These are phyloP conservation scores for Halophytophthora polymorphica DNA, from an alignment of 352 stramenopile genomes.

Conservation along the genomic window DNA sequence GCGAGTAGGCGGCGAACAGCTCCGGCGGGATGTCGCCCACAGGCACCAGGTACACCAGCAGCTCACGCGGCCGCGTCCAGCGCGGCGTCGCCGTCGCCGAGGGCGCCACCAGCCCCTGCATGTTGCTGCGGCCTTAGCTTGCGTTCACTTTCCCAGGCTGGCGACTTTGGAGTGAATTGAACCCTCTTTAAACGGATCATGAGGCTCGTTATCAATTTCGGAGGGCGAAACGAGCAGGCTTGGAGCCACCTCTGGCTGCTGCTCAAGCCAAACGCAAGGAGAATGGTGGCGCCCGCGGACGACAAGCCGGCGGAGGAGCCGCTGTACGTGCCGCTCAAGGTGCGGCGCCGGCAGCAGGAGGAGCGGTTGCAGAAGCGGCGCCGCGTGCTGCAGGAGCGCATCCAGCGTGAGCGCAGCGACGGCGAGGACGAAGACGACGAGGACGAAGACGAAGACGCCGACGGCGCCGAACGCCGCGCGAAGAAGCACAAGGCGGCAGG, in stretches of 20 bases:
- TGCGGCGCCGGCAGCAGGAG: constrained; percentile 66
- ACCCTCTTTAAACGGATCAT: no score
- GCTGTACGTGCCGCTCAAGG: constrained; percentile 82
- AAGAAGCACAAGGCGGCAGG: no score
- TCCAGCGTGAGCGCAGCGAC: constrained; percentile 40
- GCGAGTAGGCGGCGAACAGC: constrained; percentile 55
- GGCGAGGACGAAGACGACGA: no score
- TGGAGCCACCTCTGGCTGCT: background rate
- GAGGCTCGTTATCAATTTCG: no score
- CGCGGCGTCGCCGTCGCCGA: constrained; percentile 22
- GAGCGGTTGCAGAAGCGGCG: constrained; percentile 56
- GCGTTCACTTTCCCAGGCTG: no score
- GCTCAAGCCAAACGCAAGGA: background rate
- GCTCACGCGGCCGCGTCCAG: constrained; percentile 65
- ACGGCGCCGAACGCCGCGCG: constrained; percentile 32
- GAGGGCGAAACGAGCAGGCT: no score
- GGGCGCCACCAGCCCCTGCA: constrained; percentile 32
- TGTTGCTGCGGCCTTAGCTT: no score
- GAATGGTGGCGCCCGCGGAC: constrained; percentile 4
- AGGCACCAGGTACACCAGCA: constrained; percentile 82
- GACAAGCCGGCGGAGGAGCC: constrained; percentile 23
- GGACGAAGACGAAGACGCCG: constrained; percentile 33
- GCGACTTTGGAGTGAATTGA: no score
- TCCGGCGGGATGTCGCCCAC: constrained; percentile 63
- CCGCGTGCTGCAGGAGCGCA: constrained; percentile 46